phyloP scores from a whole-genome alignment of 108 stramenopile species.

The Schizochytrium sp. region DNA sequence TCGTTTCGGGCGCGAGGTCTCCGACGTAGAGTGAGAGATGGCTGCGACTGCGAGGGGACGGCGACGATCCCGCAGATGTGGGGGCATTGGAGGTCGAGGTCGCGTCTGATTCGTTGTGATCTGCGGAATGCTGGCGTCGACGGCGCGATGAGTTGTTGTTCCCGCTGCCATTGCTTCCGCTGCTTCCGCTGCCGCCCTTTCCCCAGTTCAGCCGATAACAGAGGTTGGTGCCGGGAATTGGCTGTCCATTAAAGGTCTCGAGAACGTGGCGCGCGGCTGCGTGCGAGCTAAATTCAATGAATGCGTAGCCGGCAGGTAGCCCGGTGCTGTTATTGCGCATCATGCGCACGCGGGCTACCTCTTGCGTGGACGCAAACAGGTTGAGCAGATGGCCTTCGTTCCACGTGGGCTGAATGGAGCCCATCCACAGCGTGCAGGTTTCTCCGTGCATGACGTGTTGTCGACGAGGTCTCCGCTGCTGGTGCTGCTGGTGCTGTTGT shows the following conservation, averaged over 20 bases:
- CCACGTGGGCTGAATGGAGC: background rate
- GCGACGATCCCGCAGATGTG: background rate
- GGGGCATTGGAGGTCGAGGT: background rate
- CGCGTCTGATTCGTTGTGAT: background rate
- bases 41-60: background rate
- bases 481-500: too few relatives aligned
- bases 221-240: background rate
- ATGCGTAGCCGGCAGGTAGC: background rate
- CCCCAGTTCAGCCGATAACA: background rate
- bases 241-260: background rate
- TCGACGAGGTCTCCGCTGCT: too few relatives aligned
- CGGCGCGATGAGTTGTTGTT: background rate
- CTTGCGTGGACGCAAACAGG: background rate
- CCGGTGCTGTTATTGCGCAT: background rate
- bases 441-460: background rate
- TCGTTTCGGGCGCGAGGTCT: background rate
- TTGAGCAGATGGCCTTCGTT: background rate
- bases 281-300: background rate
- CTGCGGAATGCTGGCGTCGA: background rate
- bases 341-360: background rate
- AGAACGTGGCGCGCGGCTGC: background rate
- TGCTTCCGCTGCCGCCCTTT: background rate
- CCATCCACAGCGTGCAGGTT: background rate
- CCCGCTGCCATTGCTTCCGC: background rate
- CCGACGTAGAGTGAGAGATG: background rate